Evolutionary conservation across 179 eudicot genomes (phyloP).

Genomic region (Beta corolliflora): DNA sequence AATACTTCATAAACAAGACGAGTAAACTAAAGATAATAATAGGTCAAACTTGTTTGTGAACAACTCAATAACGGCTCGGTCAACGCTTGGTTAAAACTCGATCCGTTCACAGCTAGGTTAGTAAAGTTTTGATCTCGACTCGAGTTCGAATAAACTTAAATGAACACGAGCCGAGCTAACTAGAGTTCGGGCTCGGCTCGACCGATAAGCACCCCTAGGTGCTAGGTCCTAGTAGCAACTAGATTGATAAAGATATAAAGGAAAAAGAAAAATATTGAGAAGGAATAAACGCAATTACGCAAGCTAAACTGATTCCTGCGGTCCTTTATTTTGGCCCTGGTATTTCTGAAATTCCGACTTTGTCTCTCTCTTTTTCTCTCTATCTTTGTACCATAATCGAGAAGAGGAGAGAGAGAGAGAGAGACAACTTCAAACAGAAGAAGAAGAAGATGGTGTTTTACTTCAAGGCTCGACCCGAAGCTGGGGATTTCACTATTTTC

Average conservation of each 20-base stretch:
- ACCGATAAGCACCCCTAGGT: too few relatives aligned
- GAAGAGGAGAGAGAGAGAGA: background rate
- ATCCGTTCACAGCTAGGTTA: too few relatives aligned
- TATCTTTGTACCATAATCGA: background rate
- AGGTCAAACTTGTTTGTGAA: too few relatives aligned
- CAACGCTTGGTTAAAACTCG: too few relatives aligned
- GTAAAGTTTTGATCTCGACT: too few relatives aligned
- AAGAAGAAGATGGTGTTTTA: slow-evolving; percentile 75
- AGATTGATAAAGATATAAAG: background rate
- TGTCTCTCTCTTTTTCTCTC: slow-evolving; percentile 10
- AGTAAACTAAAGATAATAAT: too few relatives aligned
- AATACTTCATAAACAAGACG: too few relatives aligned
- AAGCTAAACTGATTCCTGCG: background rate
- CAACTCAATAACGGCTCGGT: too few relatives aligned
- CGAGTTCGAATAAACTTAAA: too few relatives aligned
- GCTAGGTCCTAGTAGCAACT: too few relatives aligned
- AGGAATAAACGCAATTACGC: background rate
- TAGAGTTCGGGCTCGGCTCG: too few relatives aligned
- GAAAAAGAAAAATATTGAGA: background rate
- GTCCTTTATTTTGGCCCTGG: background rate
- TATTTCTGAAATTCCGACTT: background rate
- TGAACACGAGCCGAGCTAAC: too few relatives aligned
- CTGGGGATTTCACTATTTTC: slow-evolving; percentile 91
- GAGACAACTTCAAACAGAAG: background rate
- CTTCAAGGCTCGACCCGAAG: slow-evolving; percentile 93